Base-by-base conservation (phyloP, 2,329 filamentous ascomycete genomes). In the Exophiala calicioides region DNA sequence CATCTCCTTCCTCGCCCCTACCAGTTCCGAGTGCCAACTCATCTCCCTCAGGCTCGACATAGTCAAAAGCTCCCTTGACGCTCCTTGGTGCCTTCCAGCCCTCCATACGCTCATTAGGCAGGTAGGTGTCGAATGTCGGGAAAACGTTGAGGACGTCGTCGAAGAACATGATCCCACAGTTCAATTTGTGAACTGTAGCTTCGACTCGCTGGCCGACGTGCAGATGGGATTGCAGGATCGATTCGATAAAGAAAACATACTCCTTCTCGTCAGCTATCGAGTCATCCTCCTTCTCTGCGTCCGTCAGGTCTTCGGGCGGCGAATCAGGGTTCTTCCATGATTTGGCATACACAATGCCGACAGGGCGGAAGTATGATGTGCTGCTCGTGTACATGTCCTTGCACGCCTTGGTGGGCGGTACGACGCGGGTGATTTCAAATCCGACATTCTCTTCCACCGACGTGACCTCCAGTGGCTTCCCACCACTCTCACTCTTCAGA, bases 81-180 rank as follows among this genome's bases (percentile, higher is more conserved):
- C 48, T 47, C 23, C 58, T 63, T 1, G 84, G 83, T 18, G 77
- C 67, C 63, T 82, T 86, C 76, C 79, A 90, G 13, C 74, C 65
- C 16, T 74, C 58, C 83, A 90, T 86, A 55, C 86, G 68, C 56
- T 84, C 79, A 62, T 90, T 88, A 1, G 79, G 76, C 19, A 90
- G 68, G 46, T 81, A 80, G 0, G 72, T 77, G 60, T 86, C 81
- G 61, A 86, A 87, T 0, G 77, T 78, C 3, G 80, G 80, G 46
- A 78, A 76, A 8, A 84, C 62, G 0, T 73, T 73, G 20, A 69
- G 62, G 12, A 85, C 63, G 2, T 73, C 66, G 60, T 83, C 84
- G 61, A 90, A 78, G 62, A 85, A 89, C 53, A 72, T 74, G 18
- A 88, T 50, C 2, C 81, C 84, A 18, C 74, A 73, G 52, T 76